phyloP scores from a whole-genome alignment of 805 yeast genomes.

The Metschnikowia picachoensis region DNA sequence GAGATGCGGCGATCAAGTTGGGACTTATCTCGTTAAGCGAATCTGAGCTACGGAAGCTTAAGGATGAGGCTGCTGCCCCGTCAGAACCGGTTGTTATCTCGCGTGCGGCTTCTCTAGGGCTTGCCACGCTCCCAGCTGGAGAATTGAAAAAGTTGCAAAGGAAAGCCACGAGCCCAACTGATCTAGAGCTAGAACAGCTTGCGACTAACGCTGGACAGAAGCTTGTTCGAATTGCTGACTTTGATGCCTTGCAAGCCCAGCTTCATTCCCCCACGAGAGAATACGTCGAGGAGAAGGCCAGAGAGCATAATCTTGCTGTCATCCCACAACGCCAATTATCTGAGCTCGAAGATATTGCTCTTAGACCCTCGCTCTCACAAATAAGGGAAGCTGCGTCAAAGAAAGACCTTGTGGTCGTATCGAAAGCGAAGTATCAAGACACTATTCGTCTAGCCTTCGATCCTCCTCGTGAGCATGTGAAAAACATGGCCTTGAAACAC shows the following conservation, averaged over 20 bases:
- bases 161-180: conserved; percentile 14
- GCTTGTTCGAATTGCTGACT: neutral
- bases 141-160: conserved; percentile 9
- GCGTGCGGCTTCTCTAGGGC: conserved; percentile 15
- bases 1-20: neutral
- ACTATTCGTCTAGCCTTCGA: conserved; percentile 10
- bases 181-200: conserved; percentile 1
- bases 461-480: conserved; percentile 13
- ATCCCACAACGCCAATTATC: conserved; percentile 5
- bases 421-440: conserved; percentile 6
- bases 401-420: conserved; percentile 8
- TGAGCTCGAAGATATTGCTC: conserved; percentile 6
- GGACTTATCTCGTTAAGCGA: conserved; percentile 2
- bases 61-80: conserved; percentile 5
- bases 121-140: conserved; percentile 2
- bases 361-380: conserved; percentile 2
- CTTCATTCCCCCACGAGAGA: neutral
- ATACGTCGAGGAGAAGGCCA: conserved; percentile 11
- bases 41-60: conserved; percentile 2
- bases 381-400: conserved; percentile 12
- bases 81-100: conserved; percentile 4
- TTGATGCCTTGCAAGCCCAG: conserved; percentile 16
- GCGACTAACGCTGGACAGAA: conserved; percentile 1
- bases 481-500: conserved; percentile 8
- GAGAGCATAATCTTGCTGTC: conserved; percentile 1